A percentile compares a stretch with the other conserved stretches of the same genome.
Evolutionary conservation across 768 basidiomycete genomes (phyloP).

Genomic region (Lactarius akahatsu): DNA sequence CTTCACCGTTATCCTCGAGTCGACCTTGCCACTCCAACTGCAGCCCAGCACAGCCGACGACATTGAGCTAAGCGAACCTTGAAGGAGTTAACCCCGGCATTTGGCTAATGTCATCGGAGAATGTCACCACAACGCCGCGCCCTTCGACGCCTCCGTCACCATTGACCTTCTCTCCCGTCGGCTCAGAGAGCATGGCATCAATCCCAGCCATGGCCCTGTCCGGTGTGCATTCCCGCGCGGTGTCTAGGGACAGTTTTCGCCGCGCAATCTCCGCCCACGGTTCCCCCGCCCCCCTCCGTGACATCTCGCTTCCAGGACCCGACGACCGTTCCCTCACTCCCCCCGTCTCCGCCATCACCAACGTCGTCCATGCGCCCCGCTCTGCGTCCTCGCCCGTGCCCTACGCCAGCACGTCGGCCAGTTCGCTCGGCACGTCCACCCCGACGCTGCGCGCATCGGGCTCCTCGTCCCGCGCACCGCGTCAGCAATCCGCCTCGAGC

Average conservation of each 20-base stretch:
- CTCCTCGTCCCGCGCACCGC: constrained; percentile 16
- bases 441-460: constrained; percentile 12
- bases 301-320: constrained; percentile 3
- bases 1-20: neutral
- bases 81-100: constrained; percentile 1
- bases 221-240: neutral
- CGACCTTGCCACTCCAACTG: neutral
- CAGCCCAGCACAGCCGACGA: neutral
- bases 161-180: constrained; percentile 3
- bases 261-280: neutral
- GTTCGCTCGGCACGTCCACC: constrained; percentile 18
- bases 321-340: constrained; percentile 26
- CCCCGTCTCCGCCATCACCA: constrained; percentile 15
- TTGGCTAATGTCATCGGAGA: constrained; percentile 4
- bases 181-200: neutral
- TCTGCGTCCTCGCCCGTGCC: constrained; percentile 9
- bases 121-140: neutral
- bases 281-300: constrained; percentile 12
- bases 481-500: constrained; percentile 8
- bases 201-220: constrained; percentile 1
- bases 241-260: constrained; percentile 6
- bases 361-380: neutral
- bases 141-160: neutral
- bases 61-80: neutral
- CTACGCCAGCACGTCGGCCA: constrained; percentile 16